These are phyloP conservation scores for Fraxinus velutina DNA, from an alignment of 305 asterid species.

Conservation along the genomic window DNA sequence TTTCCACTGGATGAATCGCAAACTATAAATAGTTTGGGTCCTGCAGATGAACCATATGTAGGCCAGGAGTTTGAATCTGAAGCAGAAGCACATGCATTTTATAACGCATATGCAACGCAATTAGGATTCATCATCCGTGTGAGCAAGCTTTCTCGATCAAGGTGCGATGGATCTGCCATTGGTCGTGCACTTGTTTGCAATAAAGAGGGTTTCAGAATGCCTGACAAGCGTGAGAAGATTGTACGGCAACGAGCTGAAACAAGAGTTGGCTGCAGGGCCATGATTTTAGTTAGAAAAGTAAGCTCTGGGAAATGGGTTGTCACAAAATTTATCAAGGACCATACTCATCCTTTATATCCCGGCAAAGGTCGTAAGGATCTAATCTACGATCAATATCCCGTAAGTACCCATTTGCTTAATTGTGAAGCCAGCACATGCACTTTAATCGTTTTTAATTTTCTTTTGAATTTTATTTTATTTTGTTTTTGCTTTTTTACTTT, in stretches of 20 bases:
- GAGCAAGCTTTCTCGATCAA: constrained; percentile 94
- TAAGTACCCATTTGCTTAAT: constrained; percentile 22
- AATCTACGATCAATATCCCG: constrained; percentile 82
- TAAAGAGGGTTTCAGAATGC: constrained; percentile 90
- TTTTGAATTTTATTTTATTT: neutral
- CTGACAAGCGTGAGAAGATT: constrained; percentile 86
- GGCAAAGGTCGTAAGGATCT: constrained; percentile 85
- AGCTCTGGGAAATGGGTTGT: constrained; percentile 81
- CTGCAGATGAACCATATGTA: constrained; percentile 64
- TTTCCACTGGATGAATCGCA: constrained; percentile 57
- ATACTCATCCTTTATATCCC: constrained; percentile 76
- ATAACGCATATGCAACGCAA: constrained; percentile 75
- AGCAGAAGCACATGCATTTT: constrained; percentile 90
- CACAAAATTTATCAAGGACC: constrained; percentile 85
- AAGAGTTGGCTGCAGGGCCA: constrained; percentile 95
- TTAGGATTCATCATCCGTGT: constrained; percentile 85
- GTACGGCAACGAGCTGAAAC: constrained; percentile 92
- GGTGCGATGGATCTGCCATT: constrained; percentile 96
- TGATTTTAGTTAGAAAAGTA: constrained; percentile 84
- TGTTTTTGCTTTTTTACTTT: neutral
- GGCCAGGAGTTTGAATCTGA: constrained; percentile 95
- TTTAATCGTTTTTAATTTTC: neutral
- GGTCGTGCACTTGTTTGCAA: constrained; percentile 97
- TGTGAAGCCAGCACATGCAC: neutral
- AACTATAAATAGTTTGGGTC: constrained; percentile 41